Conservation (phyloP, 495 filamentous ascomycete species). For the Apodospora peruviana region DNA sequence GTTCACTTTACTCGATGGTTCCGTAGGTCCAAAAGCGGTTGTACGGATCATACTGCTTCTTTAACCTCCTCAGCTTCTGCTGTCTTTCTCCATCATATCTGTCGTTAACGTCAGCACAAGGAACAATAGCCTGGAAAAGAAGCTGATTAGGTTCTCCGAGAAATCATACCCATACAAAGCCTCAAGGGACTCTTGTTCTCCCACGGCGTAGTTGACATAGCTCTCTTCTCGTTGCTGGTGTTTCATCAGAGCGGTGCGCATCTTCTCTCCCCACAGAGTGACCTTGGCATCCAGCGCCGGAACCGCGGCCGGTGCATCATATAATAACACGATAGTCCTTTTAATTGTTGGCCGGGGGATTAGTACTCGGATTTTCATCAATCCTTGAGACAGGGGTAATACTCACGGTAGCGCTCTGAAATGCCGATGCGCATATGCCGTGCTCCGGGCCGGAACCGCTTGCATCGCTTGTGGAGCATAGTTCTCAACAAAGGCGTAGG, state of each 20-base stretch:
- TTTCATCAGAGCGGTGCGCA: constrained; percentile 2
- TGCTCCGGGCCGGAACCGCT: constrained; percentile 25
- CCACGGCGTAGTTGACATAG: constrained; percentile 48
- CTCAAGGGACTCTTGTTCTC: constrained; percentile 33
- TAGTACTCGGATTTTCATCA: not conserved
- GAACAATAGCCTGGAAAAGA: too few relatives aligned
- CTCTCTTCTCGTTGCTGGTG: not conserved
- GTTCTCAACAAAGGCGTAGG: constrained; percentile 47
- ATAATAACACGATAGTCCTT: not conserved
- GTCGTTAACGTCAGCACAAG: too few relatives aligned
- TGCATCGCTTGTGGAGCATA: constrained; percentile 44
- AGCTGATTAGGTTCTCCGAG: constrained; percentile 44
- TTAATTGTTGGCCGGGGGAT: not conserved
- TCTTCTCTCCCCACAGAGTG: constrained; percentile 2
- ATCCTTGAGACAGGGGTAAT: not conserved
- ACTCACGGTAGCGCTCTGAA: constrained; percentile 33
- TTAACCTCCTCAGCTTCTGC: constrained; percentile 39
- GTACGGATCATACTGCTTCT: constrained; percentile 56
- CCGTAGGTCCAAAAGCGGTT: too few relatives aligned
- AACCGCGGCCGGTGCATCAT: not conserved
- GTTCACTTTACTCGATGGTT: too few relatives aligned
- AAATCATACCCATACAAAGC: constrained; percentile 42
- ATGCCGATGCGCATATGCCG: constrained; percentile 40
- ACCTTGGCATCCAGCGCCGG: not conserved
- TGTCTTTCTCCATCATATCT: too few relatives aligned